phyloP scores from a whole-genome alignment of 768 basidiomycete genomes.

The Pleurotus giganteus region DNA sequence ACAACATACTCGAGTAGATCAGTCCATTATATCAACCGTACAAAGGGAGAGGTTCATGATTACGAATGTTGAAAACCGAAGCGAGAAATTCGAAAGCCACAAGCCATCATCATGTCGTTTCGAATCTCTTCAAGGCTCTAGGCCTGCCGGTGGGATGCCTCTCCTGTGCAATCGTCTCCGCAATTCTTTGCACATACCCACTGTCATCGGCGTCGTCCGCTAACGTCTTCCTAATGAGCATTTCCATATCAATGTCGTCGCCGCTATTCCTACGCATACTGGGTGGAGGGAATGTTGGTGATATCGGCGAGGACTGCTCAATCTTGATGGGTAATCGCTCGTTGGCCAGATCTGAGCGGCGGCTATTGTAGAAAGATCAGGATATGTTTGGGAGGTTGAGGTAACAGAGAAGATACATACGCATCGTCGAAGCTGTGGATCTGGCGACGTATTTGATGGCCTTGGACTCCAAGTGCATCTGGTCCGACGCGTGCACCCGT shows the following conservation, averaged over 20 bases:
- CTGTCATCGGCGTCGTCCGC: constrained; percentile 56
- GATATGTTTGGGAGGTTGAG: neutral
- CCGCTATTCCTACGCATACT: constrained; percentile 54
- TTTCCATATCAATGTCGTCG: constrained; percentile 59
- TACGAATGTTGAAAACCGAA: neutral
- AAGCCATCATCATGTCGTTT: constrained; percentile 39
- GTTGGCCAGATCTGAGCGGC: constrained; percentile 70
- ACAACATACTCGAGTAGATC: no score
- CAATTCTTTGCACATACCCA: constrained; percentile 56
- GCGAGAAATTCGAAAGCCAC: neutral
- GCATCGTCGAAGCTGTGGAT: constrained; percentile 78
- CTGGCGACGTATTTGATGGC: constrained; percentile 52
- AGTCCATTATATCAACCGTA: neutral
- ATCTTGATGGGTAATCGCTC: constrained; percentile 60
- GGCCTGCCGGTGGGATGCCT: constrained; percentile 44
- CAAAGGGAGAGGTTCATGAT: neutral
- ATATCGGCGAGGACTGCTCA: constrained; percentile 36
- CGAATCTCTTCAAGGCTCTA: constrained; percentile 59
- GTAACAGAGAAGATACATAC: constrained; percentile 37
- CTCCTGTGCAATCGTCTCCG: constrained; percentile 59
- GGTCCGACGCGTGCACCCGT: constrained; percentile 31
- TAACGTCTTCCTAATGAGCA: constrained; percentile 58
- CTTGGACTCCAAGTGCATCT: constrained; percentile 64
- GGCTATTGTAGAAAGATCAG: constrained; percentile 34
- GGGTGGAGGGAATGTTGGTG: constrained; percentile 56